These are phyloP conservation scores for Ophioceras dolichostomum DNA, from an alignment of 2,329 filamentous ascomycete species.

Conservation along the genomic window DNA sequence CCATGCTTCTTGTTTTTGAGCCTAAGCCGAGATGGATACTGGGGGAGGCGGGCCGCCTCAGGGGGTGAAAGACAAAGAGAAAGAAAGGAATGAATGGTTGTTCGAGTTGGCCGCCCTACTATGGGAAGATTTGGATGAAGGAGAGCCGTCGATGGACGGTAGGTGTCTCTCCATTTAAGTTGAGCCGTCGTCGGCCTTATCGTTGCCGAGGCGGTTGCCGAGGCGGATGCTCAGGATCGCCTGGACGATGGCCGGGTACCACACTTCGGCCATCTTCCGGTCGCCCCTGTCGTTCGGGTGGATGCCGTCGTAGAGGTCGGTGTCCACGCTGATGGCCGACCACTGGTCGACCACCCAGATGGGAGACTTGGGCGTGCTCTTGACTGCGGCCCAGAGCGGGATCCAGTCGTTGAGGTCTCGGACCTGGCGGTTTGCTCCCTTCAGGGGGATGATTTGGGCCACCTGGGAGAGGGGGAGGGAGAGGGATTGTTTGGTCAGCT, in stretches of 20 bases:
- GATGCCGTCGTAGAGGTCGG: constrained; percentile 4
- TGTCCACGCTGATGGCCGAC: neutral
- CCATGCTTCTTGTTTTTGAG: too few species aligned
- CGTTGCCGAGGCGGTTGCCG: neutral
- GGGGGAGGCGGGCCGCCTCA: too few species aligned
- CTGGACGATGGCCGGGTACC: constrained; percentile 1
- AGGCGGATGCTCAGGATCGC: neutral
- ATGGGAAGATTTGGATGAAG: too few species aligned
- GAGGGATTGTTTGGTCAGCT: too few species aligned
- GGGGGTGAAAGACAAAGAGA: too few species aligned
- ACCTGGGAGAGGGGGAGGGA: too few species aligned
- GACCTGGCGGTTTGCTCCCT: constrained; percentile 14
- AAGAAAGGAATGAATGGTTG: too few species aligned
- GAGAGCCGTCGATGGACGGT: too few species aligned
- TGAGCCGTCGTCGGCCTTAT: neutral
- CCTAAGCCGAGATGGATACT: too few species aligned
- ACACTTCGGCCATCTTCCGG: constrained; percentile 2
- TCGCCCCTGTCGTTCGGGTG: constrained; percentile 2
- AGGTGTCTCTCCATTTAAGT: too few species aligned
- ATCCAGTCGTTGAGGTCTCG: constrained; percentile 10
- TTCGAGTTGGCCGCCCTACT: too few species aligned
- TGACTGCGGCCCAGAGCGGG: constrained; percentile 18
- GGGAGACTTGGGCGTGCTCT: constrained; percentile 23
- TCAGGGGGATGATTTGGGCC: constrained; percentile 20
- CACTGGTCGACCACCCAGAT: constrained; percentile 19